These are phyloP conservation scores for Rauvolfia tetraphylla DNA, from an alignment of 257 asterid genomes.

Conservation along the genomic window DNA sequence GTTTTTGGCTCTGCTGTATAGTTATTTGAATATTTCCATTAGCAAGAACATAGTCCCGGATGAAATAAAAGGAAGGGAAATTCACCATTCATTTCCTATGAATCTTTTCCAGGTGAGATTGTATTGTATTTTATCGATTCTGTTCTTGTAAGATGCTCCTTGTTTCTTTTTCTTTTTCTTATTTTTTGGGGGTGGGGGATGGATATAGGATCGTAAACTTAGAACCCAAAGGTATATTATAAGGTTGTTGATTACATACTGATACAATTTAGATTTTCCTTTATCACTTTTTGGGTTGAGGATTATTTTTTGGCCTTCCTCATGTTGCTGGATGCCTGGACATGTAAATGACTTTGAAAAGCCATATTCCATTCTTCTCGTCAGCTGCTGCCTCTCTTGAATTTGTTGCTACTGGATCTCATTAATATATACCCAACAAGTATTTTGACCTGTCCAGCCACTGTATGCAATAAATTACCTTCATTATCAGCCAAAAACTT, in stretches of 20 bases:
- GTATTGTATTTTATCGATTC: not conserved
- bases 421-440: not conserved
- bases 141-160: not conserved
- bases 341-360: not conserved
- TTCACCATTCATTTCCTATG: slow-evolving; percentile 83
- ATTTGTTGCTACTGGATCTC: not conserved
- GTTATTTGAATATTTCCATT: slow-evolving; percentile 64
- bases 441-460: not conserved
- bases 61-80: slow-evolving; percentile 92
- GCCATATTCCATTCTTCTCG: not conserved
- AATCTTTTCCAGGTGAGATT: slow-evolving; percentile 74
- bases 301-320: not conserved
- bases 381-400: not conserved
- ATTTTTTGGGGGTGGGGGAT: not conserved
- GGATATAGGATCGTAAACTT: not conserved
- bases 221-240: not conserved
- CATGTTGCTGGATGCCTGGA: not conserved
- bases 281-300: not conserved
- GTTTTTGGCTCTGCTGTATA: slow-evolving; percentile 75
- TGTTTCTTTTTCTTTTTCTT: not conserved
- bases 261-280: no score
- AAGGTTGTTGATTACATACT: not conserved
- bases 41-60: slow-evolving; percentile 71
- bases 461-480: not conserved
- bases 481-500: not conserved